A percentile compares a stretch with the other conserved stretches of the same genome.
Evolutionary conservation across 768 basidiomycete genomes (phyloP).

Genomic region (Mycena amicta): DNA sequence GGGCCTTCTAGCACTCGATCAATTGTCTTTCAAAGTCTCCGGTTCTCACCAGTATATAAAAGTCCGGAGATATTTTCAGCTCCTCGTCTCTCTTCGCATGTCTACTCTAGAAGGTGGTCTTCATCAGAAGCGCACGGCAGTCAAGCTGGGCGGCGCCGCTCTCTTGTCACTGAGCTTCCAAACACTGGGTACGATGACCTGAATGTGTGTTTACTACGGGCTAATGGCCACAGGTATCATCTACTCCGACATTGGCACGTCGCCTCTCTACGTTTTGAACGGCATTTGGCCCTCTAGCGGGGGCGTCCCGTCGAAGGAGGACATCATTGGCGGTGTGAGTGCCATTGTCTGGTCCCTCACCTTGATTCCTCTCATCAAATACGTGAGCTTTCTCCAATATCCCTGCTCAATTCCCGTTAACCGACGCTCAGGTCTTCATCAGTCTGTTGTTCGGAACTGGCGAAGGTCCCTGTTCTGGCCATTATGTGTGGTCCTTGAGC

Average conservation of each 20-base stretch:
- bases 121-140: slow-evolving; percentile 34
- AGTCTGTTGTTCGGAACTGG: slow-evolving; percentile 50
- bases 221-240: slow-evolving; percentile 42
- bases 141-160: slow-evolving; percentile 32
- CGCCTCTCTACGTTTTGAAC: slow-evolving; percentile 65
- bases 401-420: background rate
- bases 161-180: slow-evolving; percentile 38
- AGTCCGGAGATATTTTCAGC: too few species aligned
- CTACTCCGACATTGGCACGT: slow-evolving; percentile 58
- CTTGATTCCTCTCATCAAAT: slow-evolving; percentile 64
- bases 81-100: background rate
- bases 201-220: background rate
- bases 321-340: slow-evolving; percentile 63
- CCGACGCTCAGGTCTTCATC: slow-evolving; percentile 48
- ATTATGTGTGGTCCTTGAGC: background rate
- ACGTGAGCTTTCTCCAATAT: slow-evolving; percentile 38
- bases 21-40: too few species aligned
- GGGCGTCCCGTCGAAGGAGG: slow-evolving; percentile 53
- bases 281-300: slow-evolving; percentile 60
- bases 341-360: slow-evolving; percentile 69
- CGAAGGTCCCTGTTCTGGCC: slow-evolving; percentile 43
- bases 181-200: slow-evolving; percentile 31
- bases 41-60: too few species aligned
- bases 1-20: too few species aligned
- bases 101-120: slow-evolving; percentile 29